Percentiles rank a stretch among this genome's conserved stretches.
These are phyloP conservation scores for Melanomma pulvis-pyrius DNA, from an alignment of 495 filamentous ascomycete species.

Conservation along the genomic window DNA sequence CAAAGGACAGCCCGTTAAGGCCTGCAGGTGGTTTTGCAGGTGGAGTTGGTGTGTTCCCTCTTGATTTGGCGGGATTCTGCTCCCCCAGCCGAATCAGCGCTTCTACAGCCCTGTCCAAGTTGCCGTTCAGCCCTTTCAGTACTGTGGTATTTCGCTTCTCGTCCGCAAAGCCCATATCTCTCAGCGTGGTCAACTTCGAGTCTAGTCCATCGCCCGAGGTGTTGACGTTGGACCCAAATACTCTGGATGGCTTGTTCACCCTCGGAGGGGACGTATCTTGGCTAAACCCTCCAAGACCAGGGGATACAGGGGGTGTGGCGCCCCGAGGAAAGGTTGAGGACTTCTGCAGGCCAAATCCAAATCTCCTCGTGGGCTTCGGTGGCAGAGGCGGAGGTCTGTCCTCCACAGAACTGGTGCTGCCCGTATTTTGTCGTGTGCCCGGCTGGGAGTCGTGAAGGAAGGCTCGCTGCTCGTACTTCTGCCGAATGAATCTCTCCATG, in stretches of 20 bases:
- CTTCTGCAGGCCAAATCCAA: conserved; percentile 71
- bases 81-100: conserved; percentile 80
- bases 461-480: conserved; percentile 79
- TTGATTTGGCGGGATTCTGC: conserved; percentile 38
- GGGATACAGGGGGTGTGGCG: conserved; percentile 43
- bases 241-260: conserved; percentile 61
- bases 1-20: conserved; percentile 36
- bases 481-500: conserved; percentile 91
- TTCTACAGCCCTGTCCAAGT: conserved; percentile 82
- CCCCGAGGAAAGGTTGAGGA: conserved; percentile 65
- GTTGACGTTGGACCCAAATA: conserved; percentile 68
- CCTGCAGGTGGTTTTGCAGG: conserved; percentile 15
- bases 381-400: conserved; percentile 76
- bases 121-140: conserved; percentile 76
- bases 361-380: conserved; percentile 76
- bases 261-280: conserved; percentile 45
- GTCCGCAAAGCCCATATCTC: conserved; percentile 92
- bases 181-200: conserved; percentile 71
- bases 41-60: conserved; percentile 30
- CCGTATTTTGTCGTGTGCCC: conserved; percentile 52
- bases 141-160: conserved; percentile 78
- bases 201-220: conserved; percentile 63
- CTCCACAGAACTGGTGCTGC: conserved; percentile 52
- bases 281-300: conserved; percentile 37
- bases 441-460: conserved; percentile 50